These are phyloP conservation scores for Smittium culicis DNA, from an alignment of 371 early-diverging fungal genomes.

Conservation along the genomic window DNA sequence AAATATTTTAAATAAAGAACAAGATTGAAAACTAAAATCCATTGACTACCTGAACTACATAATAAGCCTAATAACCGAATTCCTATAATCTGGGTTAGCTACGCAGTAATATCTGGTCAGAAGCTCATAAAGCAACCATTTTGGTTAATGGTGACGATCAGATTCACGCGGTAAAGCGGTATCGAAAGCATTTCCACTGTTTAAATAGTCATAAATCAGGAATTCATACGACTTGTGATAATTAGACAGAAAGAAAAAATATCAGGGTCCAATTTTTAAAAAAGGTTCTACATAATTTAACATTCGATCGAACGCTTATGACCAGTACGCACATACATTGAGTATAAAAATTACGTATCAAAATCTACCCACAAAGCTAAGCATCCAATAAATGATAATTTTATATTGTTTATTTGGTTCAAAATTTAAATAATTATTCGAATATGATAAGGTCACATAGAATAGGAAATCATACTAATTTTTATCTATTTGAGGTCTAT, in stretches of 20 bases:
- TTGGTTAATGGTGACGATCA: background rate
- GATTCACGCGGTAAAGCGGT: background rate
- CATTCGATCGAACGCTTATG: background rate
- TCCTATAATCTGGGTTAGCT: background rate
- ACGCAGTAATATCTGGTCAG: background rate
- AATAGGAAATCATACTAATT: background rate
- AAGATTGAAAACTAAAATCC: conserved; percentile 2
- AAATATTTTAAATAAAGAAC: background rate
- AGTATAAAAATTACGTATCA: background rate
- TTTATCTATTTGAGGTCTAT: too few relatives aligned
- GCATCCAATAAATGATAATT: background rate
- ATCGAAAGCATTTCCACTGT: background rate
- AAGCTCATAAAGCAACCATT: background rate
- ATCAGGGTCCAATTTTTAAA: background rate
- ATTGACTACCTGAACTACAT: background rate
- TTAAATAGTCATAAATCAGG: background rate
- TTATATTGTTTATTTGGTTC: background rate
- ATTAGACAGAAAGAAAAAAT: background rate
- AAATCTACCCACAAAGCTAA: background rate
- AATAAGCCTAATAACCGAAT: background rate
- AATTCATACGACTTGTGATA: background rate
- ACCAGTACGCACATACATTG: background rate
- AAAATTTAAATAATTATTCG: background rate
- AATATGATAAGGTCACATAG: background rate
- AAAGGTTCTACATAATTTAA: background rate